These are phyloP conservation scores for Setaria italica DNA, from an alignment of 202 grass and related monocot species.

Conservation along the genomic window DNA sequence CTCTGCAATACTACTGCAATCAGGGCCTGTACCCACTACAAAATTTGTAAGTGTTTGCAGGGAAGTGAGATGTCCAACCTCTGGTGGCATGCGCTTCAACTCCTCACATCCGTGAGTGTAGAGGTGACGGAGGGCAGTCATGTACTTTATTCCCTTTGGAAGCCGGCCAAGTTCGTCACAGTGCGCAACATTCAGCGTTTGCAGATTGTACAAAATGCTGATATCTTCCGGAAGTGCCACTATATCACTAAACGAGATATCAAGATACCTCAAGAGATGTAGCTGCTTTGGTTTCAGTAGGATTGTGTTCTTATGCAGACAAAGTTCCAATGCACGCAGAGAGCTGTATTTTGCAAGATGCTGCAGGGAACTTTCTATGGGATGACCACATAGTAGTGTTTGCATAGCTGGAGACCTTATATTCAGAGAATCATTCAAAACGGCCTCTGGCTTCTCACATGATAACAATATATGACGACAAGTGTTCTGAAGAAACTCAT, in stretches of 20 bases:
- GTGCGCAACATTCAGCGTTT: fast-evolving
- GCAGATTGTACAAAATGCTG: constrained; percentile 34
- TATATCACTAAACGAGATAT: fast-evolving
- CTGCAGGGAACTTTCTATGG: neutral
- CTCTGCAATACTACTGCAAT: constrained; percentile 38
- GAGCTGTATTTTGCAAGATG: neutral
- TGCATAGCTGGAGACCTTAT: neutral
- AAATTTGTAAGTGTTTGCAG: constrained; percentile 47
- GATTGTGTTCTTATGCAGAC: fast-evolving
- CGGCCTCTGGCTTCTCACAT: fast-evolving
- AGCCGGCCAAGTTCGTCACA: fast-evolving
- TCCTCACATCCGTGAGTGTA: fast-evolving
- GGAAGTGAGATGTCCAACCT: constrained; percentile 23
- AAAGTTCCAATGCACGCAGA: neutral
- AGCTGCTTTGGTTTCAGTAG: neutral
- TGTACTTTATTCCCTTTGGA: constrained; percentile 32
- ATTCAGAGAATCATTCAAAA: neutral
- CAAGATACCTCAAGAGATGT: constrained; percentile 44
- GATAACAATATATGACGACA: neutral
- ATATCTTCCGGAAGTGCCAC: constrained; percentile 11
- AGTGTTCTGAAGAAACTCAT: neutral
- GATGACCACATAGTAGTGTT: neutral
- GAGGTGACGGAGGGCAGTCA: constrained; percentile 45
- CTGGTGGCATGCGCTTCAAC: neutral
- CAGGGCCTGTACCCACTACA: neutral